Evolutionary conservation across 345 rosid species (phyloP), one percentile per base, ranked within the genome.

Genomic region (Hevea brasiliensis): DNA sequence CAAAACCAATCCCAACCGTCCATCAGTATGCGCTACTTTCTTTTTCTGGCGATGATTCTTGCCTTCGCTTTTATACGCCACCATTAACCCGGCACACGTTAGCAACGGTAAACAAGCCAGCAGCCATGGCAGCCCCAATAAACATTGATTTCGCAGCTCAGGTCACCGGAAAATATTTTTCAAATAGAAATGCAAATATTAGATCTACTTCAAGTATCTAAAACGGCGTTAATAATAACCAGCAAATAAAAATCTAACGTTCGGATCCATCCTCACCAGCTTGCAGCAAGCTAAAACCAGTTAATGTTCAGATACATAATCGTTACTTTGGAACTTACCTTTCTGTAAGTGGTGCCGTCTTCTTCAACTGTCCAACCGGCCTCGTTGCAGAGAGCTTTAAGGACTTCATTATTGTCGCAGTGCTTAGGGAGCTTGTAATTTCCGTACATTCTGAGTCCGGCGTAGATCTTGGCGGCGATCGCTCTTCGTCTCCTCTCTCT

Each of bases 351-450:
- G 48, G 99, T 95, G 74, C 99, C 99, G 72, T 95, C 99, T 32
- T 88, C 94, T 82, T 95, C 98, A 14, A 95, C 99, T 14, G 82
- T 89, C 99, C 99, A 95, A 3, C 99, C 98, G 29, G 99, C 99
- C 74, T 95, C 97, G 68, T 81, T 75, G 76, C 99, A 95, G 23
- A 95, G 89, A 72, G 98, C 99, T 85, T 95, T 95, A 8, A 95
- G 85, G 51, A 95, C 99, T 80, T 95, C 98, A 81, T 95, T 95
- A 75, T 94, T 94, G 74, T 94, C 98, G 78, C 98, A 94, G 89
- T 94, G 98, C 78, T 94, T 94, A 0, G 98, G 98, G 1, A 94
- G 94, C 84, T 88, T 92, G 85, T 69, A 94, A 84, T 92, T 94
- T 0, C 98, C 98, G 81, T 87, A 92, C 90, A 89, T 87, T 65